Evolutionary conservation across 805 yeast species (phyloP), one percentile per base, ranked within the genome.

Genomic region (Ogataea nakhonphanomensis): DNA sequence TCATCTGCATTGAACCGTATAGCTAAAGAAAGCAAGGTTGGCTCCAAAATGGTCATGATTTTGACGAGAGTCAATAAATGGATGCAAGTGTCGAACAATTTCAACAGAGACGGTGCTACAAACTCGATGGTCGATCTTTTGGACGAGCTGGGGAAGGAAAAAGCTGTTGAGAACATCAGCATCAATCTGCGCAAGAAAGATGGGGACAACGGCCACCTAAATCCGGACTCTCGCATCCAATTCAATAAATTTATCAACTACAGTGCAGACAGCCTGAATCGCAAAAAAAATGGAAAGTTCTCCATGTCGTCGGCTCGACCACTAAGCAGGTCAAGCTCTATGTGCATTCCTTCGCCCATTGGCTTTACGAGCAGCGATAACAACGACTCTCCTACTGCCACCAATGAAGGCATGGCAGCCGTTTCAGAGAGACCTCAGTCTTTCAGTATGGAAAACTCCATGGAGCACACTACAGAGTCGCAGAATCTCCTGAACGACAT

Each of bases 81-180:
- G 69, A 64, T 65, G 69, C 59, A 59, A 27, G 64, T 63, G 13
- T 62, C 67, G 11, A 57, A 54, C 37, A 56, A 54, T 25, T 63
- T 67, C 48, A 62, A 74, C 44, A 70, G 66, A 23, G 58, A 57
- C 38, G 81, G 81, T 12, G 81, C 78, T 30, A 63, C 69, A n/a
- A 71, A 72, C 44, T 79, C 81, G 10, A 74, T 76, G 62, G 63
- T 77, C 43, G 70, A 69, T 27, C 59, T 78, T 32, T 56, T 71
- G 41, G 74, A 78, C 47, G 80, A 78, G 55, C 66, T 76, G 39
- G 80, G 74, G 8, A 67, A 68, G 36, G 79, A 75, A 46, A 69
- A 62, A 37, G 70, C 69, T 2, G 61, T 66, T n/a, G 70, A 66
- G 41, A 57, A 49, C 36, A 59, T 63, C 35, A 55, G 43, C 35